Percentiles rank a stretch among this genome's conserved stretches.
Evolutionary conservation across 495 filamentous ascomycete species (phyloP).

Genomic region (Penicillium arizonense): DNA sequence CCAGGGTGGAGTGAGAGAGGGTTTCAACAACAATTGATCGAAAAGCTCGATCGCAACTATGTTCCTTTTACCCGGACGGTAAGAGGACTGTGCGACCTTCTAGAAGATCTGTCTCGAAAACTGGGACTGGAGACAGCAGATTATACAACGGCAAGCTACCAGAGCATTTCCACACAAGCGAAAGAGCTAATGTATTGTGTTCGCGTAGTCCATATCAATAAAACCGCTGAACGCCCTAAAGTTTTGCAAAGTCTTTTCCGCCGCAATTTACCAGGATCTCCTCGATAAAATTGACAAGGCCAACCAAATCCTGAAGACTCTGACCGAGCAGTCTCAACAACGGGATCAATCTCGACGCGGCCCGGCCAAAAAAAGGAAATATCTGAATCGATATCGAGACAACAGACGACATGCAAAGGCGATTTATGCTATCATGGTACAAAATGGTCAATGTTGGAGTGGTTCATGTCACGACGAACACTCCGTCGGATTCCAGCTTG

Average conservation of each 20-base stretch:
- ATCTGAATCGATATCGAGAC: background rate
- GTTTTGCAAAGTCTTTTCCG: constrained; percentile 21
- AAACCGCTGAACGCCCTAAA: constrained; percentile 4
- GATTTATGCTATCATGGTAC: background rate
- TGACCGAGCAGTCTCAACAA: constrained; percentile 10
- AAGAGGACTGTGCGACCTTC: background rate
- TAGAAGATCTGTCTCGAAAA: background rate
- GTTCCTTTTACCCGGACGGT: background rate
- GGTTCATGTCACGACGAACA: too few relatives aligned
- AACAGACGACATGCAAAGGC: constrained; percentile 16
- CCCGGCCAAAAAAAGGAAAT: too few relatives aligned
- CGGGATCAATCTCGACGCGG: background rate
- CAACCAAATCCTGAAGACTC: constrained; percentile 17
- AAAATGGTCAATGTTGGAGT: too few relatives aligned
- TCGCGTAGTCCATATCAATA: background rate
- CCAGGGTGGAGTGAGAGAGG: background rate
- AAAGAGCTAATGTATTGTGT: background rate
- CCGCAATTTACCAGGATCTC: constrained; percentile 19
- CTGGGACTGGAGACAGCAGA: background rate
- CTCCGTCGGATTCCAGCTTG: too few relatives aligned
- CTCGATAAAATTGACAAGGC: constrained; percentile 17
- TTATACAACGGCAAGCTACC: background rate
- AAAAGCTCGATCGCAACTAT: background rate
- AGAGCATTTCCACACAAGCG: too few relatives aligned
- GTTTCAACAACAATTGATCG: background rate